These are phyloP conservation scores for Colletotrichum tabaci DNA, from an alignment of 2,329 filamentous ascomycete genomes.

Conservation along the genomic window DNA sequence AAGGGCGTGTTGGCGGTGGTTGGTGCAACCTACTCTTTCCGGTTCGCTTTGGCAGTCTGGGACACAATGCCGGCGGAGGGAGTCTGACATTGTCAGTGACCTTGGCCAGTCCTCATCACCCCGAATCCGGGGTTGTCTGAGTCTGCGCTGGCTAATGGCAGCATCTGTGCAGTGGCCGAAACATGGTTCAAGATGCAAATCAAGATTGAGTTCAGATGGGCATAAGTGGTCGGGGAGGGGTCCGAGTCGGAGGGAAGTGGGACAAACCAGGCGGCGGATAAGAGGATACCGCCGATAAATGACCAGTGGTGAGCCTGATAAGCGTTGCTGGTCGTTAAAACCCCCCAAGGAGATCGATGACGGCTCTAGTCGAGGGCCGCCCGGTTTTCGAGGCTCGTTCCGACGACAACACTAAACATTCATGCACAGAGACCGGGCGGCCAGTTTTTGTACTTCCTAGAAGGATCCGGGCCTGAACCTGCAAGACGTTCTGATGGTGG, in stretches of 20 bases:
- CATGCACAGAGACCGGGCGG: slow-evolving; percentile 24
- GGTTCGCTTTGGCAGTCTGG: background rate
- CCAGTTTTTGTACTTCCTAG: slow-evolving; percentile 15
- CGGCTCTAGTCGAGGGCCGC: slow-evolving; percentile 3
- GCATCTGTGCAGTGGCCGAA: slow-evolving; percentile 37
- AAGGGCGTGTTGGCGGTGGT: background rate
- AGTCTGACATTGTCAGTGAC: background rate
- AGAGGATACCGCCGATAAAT: background rate
- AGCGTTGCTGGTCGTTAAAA: slow-evolving; percentile 8
- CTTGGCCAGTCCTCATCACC: background rate
- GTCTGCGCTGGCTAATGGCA: slow-evolving; percentile 20
- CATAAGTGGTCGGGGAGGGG: slow-evolving; percentile 27
- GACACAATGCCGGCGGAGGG: background rate
- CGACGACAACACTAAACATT: background rate
- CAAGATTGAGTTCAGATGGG: slow-evolving; percentile 37
- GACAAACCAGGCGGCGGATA: slow-evolving; percentile 18
- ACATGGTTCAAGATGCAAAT: slow-evolving; percentile 37
- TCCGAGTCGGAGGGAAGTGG: slow-evolving; percentile 31
- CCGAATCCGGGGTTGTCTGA: slow-evolving; percentile 24
- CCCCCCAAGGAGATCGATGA: slow-evolving; percentile 2
- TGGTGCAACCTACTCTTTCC: slow-evolving; percentile 23
- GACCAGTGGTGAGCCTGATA: background rate
- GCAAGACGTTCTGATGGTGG: slow-evolving; percentile 35
- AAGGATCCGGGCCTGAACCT: slow-evolving; percentile 27
- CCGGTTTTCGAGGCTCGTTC: slow-evolving; percentile 7